Conservation (phyloP, 345 rosid genomes). For the Eucalyptus urophylla region DNA sequence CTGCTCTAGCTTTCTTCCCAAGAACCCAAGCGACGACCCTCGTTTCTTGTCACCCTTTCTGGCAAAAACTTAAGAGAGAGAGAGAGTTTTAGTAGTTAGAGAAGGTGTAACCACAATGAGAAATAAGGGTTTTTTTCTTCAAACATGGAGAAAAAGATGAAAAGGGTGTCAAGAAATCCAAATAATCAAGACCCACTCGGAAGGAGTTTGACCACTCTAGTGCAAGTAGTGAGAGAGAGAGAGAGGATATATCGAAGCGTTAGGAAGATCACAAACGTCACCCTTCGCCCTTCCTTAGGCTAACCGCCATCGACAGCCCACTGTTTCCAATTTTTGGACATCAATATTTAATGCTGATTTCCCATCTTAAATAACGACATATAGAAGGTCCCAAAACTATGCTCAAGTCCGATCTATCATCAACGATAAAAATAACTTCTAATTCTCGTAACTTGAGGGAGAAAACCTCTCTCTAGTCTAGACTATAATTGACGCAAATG, state of each 20-base stretch:
- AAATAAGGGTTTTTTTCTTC: slow-evolving; percentile 4
- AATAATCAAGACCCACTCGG: background rate
- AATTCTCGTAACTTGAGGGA: background rate
- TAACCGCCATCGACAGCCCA: background rate
- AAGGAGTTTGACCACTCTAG: background rate
- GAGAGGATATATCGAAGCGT: background rate
- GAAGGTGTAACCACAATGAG: slow-evolving; percentile 24
- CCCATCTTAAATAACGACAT: background rate
- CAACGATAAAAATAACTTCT: background rate
- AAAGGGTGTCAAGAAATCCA: background rate
- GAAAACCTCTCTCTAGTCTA: background rate
- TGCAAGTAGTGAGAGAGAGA: background rate
- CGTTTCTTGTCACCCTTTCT: background rate
- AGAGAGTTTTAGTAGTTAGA: slow-evolving; percentile 7
- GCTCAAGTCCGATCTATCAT: background rate
- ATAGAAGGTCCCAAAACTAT: background rate
- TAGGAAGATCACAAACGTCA: background rate
- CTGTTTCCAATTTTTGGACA: background rate
- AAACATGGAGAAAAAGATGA: background rate
- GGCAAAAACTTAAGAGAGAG: background rate
- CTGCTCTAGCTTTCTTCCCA: background rate
- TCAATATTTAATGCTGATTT: background rate
- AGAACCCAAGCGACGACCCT: background rate
- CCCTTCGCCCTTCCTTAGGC: background rate
- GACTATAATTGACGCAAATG: background rate